Percentiles rank a stretch among this genome's conserved stretches.
These are phyloP conservation scores for Bryoglossum gracile DNA, from an alignment of 495 filamentous ascomycete genomes.

Conservation along the genomic window DNA sequence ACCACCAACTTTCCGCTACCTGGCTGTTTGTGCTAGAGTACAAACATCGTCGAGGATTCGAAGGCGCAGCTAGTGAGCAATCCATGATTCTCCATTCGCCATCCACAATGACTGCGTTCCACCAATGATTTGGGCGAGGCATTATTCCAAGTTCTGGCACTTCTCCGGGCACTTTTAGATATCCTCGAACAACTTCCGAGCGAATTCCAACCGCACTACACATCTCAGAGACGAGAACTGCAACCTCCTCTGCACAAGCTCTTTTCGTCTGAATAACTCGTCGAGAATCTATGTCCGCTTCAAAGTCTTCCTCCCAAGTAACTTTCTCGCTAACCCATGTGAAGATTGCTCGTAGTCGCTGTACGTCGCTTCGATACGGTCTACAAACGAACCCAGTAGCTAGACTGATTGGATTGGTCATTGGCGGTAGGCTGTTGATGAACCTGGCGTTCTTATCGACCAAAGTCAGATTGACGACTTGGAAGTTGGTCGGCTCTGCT, in stretches of 20 bases:
- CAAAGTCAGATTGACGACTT: constrained; percentile 64
- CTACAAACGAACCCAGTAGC: constrained; percentile 91
- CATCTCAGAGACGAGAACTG: constrained; percentile 85
- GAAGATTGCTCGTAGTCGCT: constrained; percentile 87
- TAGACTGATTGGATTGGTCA: constrained; percentile 74
- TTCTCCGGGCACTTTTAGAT: constrained; percentile 86
- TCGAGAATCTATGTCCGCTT: constrained; percentile 67
- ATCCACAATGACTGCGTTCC: constrained; percentile 93
- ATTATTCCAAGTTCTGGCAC: constrained; percentile 66
- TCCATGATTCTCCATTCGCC: constrained; percentile 97
- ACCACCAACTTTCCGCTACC: constrained; percentile 81
- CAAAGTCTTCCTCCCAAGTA: constrained; percentile 91
- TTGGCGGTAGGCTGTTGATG: constrained; percentile 79
- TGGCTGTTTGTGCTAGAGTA: constrained; percentile 67
- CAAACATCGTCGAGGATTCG: constrained; percentile 67
- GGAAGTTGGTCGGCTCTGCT: constrained; percentile 76
- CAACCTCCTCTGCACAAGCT: constrained; percentile 86
- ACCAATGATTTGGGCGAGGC: constrained; percentile 89
- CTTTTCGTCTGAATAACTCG: constrained; percentile 77
- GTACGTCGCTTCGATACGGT: constrained; percentile 90
- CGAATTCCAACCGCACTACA: constrained; percentile 83
- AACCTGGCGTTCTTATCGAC: constrained; percentile 97
- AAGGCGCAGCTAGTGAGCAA: constrained; percentile 83
- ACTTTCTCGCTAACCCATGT: constrained; percentile 95
- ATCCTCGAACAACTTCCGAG: constrained; percentile 76